phyloP scores from a whole-genome alignment of 75 land plant genomes.

The Larix kaempferi region DNA sequence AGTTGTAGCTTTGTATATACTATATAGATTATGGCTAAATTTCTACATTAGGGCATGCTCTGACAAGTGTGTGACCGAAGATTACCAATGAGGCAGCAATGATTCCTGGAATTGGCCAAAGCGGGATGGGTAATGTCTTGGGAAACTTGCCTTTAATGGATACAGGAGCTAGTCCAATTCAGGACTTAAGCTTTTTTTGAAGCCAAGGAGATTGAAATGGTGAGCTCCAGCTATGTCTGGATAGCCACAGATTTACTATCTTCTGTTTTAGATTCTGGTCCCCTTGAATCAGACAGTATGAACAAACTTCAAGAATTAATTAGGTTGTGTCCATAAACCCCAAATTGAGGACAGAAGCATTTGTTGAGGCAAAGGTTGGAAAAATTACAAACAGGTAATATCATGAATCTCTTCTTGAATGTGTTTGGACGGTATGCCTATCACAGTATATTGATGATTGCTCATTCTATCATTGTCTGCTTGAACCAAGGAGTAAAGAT shows the following conservation, averaged over 20 bases:
- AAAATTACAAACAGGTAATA: slow-evolving; percentile 7
- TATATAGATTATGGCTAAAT: slow-evolving; percentile 45
- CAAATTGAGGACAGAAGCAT: slow-evolving; percentile 41
- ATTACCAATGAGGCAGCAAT: slow-evolving; percentile 44
- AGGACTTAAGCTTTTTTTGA: slow-evolving; percentile 27
- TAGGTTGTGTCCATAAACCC: slow-evolving; percentile 56
- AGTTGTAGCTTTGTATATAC: slow-evolving; percentile 34
- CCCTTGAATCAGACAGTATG: slow-evolving; percentile 26
- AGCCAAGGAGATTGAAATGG: slow-evolving; percentile 40
- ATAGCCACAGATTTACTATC: slow-evolving; percentile 28
- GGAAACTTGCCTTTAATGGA: slow-evolving; percentile 33
- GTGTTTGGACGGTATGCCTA: slow-evolving; percentile 74
- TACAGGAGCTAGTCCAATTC: slow-evolving; percentile 30
- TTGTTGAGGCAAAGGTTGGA: slow-evolving; percentile 47
- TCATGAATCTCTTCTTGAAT: slow-evolving; percentile 28
- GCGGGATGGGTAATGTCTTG: slow-evolving; percentile 21
- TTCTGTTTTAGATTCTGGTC: slow-evolving; percentile 15
- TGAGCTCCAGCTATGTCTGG: slow-evolving; percentile 56
- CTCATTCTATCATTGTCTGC: slow-evolving; percentile 16
- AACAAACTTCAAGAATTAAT: slow-evolving; percentile 66
- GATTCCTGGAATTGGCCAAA: slow-evolving; percentile 11
- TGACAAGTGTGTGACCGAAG: slow-evolving; percentile 23
- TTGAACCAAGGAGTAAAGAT: neutral
- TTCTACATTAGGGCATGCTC: slow-evolving; percentile 35
- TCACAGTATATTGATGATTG: slow-evolving; percentile 70